Evolutionary conservation across 2,329 filamentous ascomycete species (phyloP), one percentile per base, ranked within the genome.

Genomic region (Diaporthe amygdali): DNA sequence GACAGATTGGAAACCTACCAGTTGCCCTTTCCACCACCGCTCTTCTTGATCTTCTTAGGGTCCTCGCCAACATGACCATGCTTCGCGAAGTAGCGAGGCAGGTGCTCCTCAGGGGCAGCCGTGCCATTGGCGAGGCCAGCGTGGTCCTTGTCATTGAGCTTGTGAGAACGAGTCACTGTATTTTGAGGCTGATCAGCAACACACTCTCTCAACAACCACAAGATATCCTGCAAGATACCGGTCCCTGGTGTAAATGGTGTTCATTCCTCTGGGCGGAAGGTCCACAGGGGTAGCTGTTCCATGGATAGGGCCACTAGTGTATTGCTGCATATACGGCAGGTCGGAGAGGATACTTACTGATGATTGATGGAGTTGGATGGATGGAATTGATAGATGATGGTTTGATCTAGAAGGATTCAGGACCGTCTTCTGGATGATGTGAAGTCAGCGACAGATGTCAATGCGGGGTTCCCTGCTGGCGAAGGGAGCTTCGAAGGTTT

Each of bases 21-120:
- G 84, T 98, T 98, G 80, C 93, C 94, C 83, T 94, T 95, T 76
- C 96, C 96, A 76, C 90, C 93, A 74, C 96, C 96, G 79, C 97
- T 94, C 87, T 99, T 99, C 91, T 99, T 99, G 80, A 93, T 92
- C 88, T 97, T 96, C 83, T 94, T 95, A 73, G 96, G 96, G 79
- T 97, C 94, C 76, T 88, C 87, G 79, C 95, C 95, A 77, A 90
- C 86, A 80, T 93, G 92, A 76, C 96, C 96, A 72, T 90, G 85
- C 86, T 98, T 98, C 83, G 90, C 94, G 82, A 98, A 98, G 90
- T 93, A 98, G 79, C 95, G 94, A 79, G 96, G 96, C 34, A 97
- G 85, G 78, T 92, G 89, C 76, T 96, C 93, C 75, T 93, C 88
- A 69, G 90, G 86, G 66, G 87, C 82, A 73, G 90, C 91, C 71